Conservation (phyloP, 2,329 filamentous ascomycete species). For the Phoma sp. region DNA sequence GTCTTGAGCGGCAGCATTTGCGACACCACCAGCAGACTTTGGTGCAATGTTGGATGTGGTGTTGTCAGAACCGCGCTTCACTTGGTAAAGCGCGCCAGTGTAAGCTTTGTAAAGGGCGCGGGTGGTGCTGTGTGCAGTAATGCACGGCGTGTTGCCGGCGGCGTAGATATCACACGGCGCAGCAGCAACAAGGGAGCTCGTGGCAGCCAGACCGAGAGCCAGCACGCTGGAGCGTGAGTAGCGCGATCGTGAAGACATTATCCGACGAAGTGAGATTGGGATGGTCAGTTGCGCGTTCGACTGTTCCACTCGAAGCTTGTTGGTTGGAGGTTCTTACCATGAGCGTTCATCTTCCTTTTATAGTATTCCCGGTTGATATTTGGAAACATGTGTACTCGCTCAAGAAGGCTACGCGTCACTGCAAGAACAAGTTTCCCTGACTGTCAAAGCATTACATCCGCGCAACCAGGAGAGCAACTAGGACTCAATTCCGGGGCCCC, state of each 20-base stretch:
- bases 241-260: conserved; percentile 14
- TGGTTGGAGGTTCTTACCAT: background rate
- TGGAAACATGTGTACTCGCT: background rate
- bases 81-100: conserved; percentile 65
- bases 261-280: background rate
- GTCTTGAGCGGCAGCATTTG: conserved; percentile 68
- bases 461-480: background rate
- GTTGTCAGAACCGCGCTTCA: conserved; percentile 63
- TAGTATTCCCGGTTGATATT: background rate
- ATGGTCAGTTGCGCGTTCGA: background rate
- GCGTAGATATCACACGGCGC: conserved; percentile 70
- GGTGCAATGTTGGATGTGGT: conserved; percentile 59
- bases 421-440: background rate
- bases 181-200: conserved; percentile 55
- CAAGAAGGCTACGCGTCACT: background rate
- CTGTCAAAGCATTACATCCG: background rate
- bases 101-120: conserved; percentile 66
- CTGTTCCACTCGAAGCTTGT: background rate
- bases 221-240: conserved; percentile 19
- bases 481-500: conserved; percentile 7
- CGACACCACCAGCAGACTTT: conserved; percentile 66
- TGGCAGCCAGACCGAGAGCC: conserved; percentile 47
- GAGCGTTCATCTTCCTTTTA: background rate
- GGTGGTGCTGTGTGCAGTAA: conserved; percentile 71
- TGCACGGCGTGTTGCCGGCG: conserved; percentile 66